Evolutionary conservation across 371 early-diverging fungal species (phyloP).

Genomic region (Apophysomyces ossiformis): DNA sequence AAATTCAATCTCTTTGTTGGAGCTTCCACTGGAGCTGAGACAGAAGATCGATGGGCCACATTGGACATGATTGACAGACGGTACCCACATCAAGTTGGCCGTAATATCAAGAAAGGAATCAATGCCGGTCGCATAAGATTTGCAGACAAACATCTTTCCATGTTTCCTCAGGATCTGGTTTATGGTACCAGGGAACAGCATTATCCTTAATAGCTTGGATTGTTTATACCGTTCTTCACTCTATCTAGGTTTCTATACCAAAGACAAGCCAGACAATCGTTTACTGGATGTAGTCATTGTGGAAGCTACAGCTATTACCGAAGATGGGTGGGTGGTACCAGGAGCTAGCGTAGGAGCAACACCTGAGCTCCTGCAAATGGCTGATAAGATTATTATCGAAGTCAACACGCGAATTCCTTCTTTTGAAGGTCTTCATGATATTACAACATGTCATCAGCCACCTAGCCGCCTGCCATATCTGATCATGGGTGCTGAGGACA

Average conservation of each 20-base stretch:
- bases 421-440: conserved; percentile 37
- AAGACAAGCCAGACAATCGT: conserved; percentile 21
- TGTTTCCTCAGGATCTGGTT: conserved; percentile 32
- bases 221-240: not conserved
- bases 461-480: conserved; percentile 32
- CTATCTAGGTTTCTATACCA: conserved; percentile 21
- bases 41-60: conserved; percentile 27
- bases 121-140: conserved; percentile 30
- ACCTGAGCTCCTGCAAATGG: conserved; percentile 32
- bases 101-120: conserved; percentile 30
- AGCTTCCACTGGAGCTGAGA: conserved; percentile 28
- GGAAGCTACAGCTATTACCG: conserved; percentile 35
- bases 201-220: not conserved
- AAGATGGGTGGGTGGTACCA: conserved; percentile 34
- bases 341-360: conserved; percentile 37
- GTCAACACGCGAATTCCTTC: conserved; percentile 34
- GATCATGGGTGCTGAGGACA: conserved; percentile 31
- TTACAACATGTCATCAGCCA: conserved; percentile 22
- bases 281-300: conserved; percentile 30
- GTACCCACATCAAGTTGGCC: conserved; percentile 34
- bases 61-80: conserved; percentile 34
- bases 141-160: conserved; percentile 38
- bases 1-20: conserved; percentile 35
- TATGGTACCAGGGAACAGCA: conserved; percentile 15
- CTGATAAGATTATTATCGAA: conserved; percentile 30